Evolutionary conservation across 164 flowering plant genomes (phyloP).

Genomic region (Cinnamomum chago): DNA sequence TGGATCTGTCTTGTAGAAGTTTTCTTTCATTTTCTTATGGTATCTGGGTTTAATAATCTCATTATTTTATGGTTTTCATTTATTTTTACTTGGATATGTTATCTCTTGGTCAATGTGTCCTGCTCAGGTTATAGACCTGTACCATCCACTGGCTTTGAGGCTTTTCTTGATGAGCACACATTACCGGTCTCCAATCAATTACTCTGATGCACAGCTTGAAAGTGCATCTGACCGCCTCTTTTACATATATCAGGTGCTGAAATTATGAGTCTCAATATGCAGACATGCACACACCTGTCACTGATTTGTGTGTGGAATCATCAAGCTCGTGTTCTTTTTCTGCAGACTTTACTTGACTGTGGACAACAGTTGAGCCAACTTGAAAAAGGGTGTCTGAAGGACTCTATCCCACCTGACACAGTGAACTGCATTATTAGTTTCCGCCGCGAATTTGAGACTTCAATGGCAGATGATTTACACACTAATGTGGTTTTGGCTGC

Average conservation of each 20-base stretch:
- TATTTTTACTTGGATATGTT: background rate
- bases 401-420: conserved; percentile 44
- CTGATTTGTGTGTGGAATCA: background rate
- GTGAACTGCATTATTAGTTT: conserved; percentile 47
- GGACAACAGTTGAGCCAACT: conserved; percentile 41
- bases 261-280: background rate
- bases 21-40: background rate
- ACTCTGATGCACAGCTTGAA: conserved; percentile 72
- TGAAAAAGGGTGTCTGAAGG: conserved; percentile 23
- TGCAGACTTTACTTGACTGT: conserved; percentile 85
- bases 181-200: conserved; percentile 87
- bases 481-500: conserved; percentile 80
- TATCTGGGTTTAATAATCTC: background rate
- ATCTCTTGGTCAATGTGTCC: background rate
- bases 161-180: conserved; percentile 86
- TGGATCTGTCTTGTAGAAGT: background rate
- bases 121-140: conserved; percentile 71
- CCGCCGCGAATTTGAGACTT: conserved; percentile 41
- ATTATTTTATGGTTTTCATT: background rate
- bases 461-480: conserved; percentile 92
- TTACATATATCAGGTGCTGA: conserved; percentile 87
- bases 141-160: conserved; percentile 93
- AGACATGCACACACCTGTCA: background rate
- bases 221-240: conserved; percentile 87
- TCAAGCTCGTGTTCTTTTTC: conserved; percentile 10